A percentile compares a stretch with the other conserved stretches of the same genome.
phyloP scores from a whole-genome alignment of 192 early-diverging fungal genomes.

The Spizellomyces sp. region DNA sequence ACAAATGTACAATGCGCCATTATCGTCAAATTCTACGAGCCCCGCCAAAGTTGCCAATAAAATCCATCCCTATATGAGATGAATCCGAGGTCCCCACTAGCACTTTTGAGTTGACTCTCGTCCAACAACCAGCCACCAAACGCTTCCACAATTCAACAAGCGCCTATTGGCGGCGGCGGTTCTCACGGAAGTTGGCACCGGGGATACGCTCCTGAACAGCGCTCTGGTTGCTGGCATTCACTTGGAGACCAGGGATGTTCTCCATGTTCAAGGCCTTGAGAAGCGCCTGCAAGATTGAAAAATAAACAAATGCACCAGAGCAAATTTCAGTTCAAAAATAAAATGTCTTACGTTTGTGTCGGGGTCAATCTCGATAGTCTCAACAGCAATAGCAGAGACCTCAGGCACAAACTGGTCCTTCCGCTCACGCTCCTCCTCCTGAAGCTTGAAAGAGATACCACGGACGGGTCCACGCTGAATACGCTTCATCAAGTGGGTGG shows the following conservation, averaged over 20 bases:
- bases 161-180: slow-evolving; percentile 34
- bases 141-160: background rate
- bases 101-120: too few relatives aligned
- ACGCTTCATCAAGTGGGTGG: slow-evolving; percentile 99
- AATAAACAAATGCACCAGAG: background rate
- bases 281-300: slow-evolving; percentile 61
- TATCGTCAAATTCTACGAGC: too few relatives aligned
- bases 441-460: slow-evolving; percentile 99
- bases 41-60: too few relatives aligned
- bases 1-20: too few relatives aligned
- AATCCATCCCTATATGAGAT: too few relatives aligned
- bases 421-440: slow-evolving; percentile 99
- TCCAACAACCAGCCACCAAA: background rate
- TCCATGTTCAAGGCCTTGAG: slow-evolving; percentile 98
- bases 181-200: slow-evolving; percentile 39
- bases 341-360: slow-evolving; percentile 79
- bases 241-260: slow-evolving; percentile 80
- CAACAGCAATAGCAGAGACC: slow-evolving; percentile 91
- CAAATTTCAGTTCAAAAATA: background rate
- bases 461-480: slow-evolving; percentile 98
- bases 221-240: slow-evolving; percentile 46
- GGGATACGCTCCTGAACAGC: slow-evolving; percentile 36
- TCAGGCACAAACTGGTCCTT: slow-evolving; percentile 99
- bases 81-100: too few relatives aligned
- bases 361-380: slow-evolving; percentile 90